Evolutionary conservation across 352 stramenopile species (phyloP).

Genomic region (Globisporangium echinulatum): DNA sequence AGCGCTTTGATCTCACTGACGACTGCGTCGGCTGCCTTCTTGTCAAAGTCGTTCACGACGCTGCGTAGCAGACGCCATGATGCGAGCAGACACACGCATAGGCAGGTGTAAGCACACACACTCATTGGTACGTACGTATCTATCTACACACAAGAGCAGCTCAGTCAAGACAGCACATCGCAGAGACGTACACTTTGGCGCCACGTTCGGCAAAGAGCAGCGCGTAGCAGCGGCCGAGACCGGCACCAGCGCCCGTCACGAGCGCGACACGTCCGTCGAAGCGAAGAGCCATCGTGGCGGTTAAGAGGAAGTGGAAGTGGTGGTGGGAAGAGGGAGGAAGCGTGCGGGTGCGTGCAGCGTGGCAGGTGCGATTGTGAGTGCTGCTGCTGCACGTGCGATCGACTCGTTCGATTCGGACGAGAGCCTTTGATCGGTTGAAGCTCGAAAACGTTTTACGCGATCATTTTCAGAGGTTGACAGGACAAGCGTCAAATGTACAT

Average conservation of each 20-base stretch:
- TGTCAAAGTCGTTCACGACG: slow-evolving; percentile 75
- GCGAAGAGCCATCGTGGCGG: slow-evolving; percentile 38
- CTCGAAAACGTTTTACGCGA: slow-evolving; percentile 8
- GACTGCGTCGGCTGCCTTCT: slow-evolving; percentile 59
- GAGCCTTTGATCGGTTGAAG: slow-evolving; percentile 1
- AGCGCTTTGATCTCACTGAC: slow-evolving; percentile 69
- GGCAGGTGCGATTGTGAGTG: slow-evolving; percentile 9
- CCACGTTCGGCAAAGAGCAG: slow-evolving; percentile 64
- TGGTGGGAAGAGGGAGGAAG: slow-evolving; percentile 2
- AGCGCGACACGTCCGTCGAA: slow-evolving; percentile 76
- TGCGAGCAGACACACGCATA: too few relatives aligned
- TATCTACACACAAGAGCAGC: neutral
- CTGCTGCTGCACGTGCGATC: neutral
- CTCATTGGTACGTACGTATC: too few relatives aligned
- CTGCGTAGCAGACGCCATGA: slow-evolving; percentile 11
- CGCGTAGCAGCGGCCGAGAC: slow-evolving; percentile 72
- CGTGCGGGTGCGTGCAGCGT: slow-evolving; percentile 3
- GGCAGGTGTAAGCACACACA: neutral
- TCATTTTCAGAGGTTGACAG: neutral
- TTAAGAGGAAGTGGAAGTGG: neutral
- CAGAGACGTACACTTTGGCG: slow-evolving; percentile 70
- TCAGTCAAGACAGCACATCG: neutral
- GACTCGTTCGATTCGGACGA: neutral
- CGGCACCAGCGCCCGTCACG: slow-evolving; percentile 66
- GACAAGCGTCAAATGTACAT: neutral